Base-by-base conservation (phyloP, 164 flowering plant species). In the Dillenia suffruticosa region DNA sequence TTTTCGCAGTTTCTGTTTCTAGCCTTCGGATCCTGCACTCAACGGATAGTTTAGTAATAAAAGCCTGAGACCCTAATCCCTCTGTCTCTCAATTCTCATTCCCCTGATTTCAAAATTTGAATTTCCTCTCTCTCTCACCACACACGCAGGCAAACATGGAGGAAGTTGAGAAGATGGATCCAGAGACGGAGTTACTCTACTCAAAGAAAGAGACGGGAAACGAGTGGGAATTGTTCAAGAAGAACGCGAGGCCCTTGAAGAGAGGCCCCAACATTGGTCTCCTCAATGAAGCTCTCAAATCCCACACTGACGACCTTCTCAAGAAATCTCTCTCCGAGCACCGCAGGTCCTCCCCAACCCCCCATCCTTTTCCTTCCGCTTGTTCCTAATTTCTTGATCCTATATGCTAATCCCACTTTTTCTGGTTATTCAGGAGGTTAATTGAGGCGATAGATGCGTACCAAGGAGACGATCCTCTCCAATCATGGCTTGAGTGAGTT, bases 171-270 rank as follows among this genome's bases (percentile, higher is more conserved):
- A 49, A 11, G 9, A 7, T 82, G 61, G 96, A 92, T 68, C 86
- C 89, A 55, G 97, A 92, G 72, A 76, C 88, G 24, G 80, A 68
- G 74, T 92, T 92, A 65, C 80, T 92, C 10, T 67, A 67, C 10
- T 81, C 92, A 5, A 81, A 84, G 12, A 64, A 76, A 49, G 68
- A 72, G 62, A 89, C 82, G 0, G 89, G 94, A 8, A 70, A 83
- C 74, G 96, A 89, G 56, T 93, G 98, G 98, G 98, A 93, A 47
- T 75, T 87, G 45, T 89, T 78, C 80, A 90, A 93, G 66, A 97
- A 93, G 72, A 93, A 93, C 68, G 95, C 91, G 9, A 80, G 85
- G 62, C 97, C 98, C 7, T 60, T 90, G 75, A 93, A 93, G 77
- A 82, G 97, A 73, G 97, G 98, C 7, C 82, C 96, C 10, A 86